Evolutionary conservation across 441 rosid genomes (phyloP), one percentile per base, ranked within the genome.

Genomic region (Aleurites moluccanus): DNA sequence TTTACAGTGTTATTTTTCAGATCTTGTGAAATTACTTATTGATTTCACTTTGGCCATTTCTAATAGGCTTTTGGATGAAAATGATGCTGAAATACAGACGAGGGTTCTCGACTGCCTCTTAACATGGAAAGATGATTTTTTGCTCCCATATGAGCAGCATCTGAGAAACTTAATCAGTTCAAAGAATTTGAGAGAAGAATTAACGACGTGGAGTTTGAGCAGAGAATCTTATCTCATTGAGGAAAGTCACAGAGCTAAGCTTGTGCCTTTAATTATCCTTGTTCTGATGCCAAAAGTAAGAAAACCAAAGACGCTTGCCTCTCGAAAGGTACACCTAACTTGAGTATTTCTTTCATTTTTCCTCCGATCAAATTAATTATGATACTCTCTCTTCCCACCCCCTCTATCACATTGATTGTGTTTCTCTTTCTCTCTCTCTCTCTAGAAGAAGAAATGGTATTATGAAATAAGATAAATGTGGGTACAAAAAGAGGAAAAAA

Each of bases 181-280:
- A 59, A 85, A 90, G 79, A 78, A 75, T 79, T 66, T 96, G 82
- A 86, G 98, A 80, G 98, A 94, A 83, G 98, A 91, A 83, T 81
- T 96, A 69, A 86, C 97, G 27, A 96, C 91, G 45, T 96, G 98
- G 98, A 90, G 90, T 88, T 82, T 92, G 81, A 88, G 94, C 56
- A 79, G 80, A 81, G 95, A 91, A 75, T 87, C 90, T 11, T 45
- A 63, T 78, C 77, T 74, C 69, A 85, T 94, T 71, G 91, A 88
- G 75, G 91, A 87, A 67, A 81, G 83, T 69, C 97, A 96, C 81
- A 88, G 93, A 77, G 80, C 84, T 73, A 78, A 77, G 85, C 75
- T 96, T 72, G 81, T 88, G 69, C 93, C 98, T 70, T 52, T 90
- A 66, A 91, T 89, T 76, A 79, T 94, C 69, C 90, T 87, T 44